Evolutionary conservation across 139 green algal species (phyloP).

Genomic region (Trebouxia sp.): DNA sequence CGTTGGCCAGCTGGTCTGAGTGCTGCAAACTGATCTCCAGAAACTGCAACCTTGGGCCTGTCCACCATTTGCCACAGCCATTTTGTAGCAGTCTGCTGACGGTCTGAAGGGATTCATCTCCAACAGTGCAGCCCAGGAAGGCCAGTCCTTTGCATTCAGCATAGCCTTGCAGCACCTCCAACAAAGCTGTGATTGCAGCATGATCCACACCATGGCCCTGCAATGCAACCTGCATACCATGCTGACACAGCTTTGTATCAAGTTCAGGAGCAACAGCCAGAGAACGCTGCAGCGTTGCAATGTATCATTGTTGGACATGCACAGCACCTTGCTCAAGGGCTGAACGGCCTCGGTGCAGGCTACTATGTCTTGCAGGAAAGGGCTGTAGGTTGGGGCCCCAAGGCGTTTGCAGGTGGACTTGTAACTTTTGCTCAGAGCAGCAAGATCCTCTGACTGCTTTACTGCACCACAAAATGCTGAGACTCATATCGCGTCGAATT

Average conservation of each 20-base stretch:
- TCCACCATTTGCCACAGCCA: constrained; percentile 10
- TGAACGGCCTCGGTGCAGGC: not conserved
- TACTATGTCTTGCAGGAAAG: not conserved
- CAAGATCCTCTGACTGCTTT: not conserved
- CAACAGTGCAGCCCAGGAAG: not conserved
- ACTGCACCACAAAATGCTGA: not conserved
- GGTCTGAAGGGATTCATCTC: not conserved
- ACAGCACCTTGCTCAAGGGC: not conserved
- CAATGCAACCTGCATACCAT: not conserved
- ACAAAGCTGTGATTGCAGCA: not conserved
- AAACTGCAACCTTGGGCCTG: not conserved
- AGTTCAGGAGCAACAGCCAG: no score
- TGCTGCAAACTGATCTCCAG: not conserved
- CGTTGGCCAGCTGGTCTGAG: not conserved
- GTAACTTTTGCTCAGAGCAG: not conserved
- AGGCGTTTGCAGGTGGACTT: not conserved
- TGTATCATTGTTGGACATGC: no score
- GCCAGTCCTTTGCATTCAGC: not conserved
- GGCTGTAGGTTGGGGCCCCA: not conserved
- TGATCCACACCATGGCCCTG: not conserved
- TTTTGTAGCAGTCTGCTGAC: not conserved
- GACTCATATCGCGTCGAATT: not conserved
- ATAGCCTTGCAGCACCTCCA: constrained; percentile 19
- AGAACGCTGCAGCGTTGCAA: not conserved
- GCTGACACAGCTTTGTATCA: no score